Percentiles rank a stretch among this genome's conserved stretches.
Conservation (phyloP, 225 moss, liverwort and hornwort genomes). For the Pseudisothecium myosuroides region DNA sequence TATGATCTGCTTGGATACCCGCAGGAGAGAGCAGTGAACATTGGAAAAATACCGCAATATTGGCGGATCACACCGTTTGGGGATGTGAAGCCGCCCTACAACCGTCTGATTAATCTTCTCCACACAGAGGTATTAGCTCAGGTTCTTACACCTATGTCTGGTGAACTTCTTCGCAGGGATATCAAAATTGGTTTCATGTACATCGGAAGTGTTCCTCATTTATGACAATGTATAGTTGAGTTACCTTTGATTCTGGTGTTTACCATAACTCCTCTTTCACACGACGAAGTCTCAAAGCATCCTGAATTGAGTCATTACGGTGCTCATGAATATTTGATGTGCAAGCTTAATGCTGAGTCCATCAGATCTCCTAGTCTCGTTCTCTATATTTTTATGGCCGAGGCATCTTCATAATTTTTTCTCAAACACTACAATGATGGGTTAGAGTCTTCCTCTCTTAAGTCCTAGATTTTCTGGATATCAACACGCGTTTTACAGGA, state of each 20-base stretch:
- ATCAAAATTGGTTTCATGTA: not conserved
- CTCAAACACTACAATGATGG: not conserved
- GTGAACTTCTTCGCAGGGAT: not conserved
- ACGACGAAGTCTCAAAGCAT: not conserved
- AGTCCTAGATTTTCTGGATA: not conserved
- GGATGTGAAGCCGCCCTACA: constrained; percentile 26
- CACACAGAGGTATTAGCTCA: constrained; percentile 39
- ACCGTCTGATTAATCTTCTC: constrained; percentile 52
- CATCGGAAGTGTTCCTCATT: not conserved
- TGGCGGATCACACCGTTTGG: constrained; percentile 34
- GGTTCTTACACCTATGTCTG: not conserved
- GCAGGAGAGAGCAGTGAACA: constrained; percentile 49
- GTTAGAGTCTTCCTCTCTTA: not conserved
- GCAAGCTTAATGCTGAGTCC: not conserved
- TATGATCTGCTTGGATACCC: not conserved
- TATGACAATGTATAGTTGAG: not conserved
- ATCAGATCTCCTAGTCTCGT: not conserved
- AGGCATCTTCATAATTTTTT: not conserved
- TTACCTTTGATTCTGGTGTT: not conserved
- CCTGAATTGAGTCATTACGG: not conserved
- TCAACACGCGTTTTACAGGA: not conserved
- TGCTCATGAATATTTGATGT: not conserved
- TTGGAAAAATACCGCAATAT: constrained; percentile 46
- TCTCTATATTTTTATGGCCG: not conserved
- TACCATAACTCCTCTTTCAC: not conserved